These are phyloP conservation scores for Mycena olivaceomarginata DNA, from an alignment of 768 basidiomycete genomes.

Conservation along the genomic window DNA sequence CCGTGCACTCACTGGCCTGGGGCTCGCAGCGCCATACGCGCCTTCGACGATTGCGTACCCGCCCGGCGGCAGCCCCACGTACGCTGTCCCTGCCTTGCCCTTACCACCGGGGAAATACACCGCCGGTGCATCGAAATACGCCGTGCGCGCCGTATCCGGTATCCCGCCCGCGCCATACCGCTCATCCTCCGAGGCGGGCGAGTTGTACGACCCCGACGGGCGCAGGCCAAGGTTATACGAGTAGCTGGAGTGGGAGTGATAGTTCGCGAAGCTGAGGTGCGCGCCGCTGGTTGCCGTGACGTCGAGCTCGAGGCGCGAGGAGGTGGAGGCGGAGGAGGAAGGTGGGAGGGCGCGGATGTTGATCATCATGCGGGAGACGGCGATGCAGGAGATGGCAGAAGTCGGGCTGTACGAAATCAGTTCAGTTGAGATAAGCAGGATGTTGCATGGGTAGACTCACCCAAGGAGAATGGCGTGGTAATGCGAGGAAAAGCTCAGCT, in stretches of 20 bases:
- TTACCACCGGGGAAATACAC: too few species aligned
- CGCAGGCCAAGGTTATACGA: too few species aligned
- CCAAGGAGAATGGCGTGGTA: conserved; percentile 37
- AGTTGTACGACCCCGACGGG: too few species aligned
- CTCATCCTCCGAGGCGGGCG: too few species aligned
- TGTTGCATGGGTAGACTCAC: background rate
- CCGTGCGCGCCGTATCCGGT: background rate
- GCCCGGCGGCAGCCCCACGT: background rate
- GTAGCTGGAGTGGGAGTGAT: too few species aligned
- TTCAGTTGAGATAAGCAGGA: background rate
- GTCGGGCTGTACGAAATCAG: conserved; percentile 20
- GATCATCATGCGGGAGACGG: conserved; percentile 45
- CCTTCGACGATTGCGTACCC: background rate
- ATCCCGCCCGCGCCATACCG: background rate
- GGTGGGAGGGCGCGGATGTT: conserved; percentile 40
- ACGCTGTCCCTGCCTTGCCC: background rate
- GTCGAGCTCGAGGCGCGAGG: background rate
- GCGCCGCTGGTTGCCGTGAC: background rate
- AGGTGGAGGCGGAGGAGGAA: too few species aligned
- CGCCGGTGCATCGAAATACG: background rate
- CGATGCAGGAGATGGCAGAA: conserved; percentile 40
- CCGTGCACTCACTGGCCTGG: background rate
- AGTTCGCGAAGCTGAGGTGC: conserved; percentile 26
- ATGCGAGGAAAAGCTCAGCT: conserved; percentile 26
- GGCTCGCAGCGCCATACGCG: background rate